These are phyloP conservation scores for Aspergillus latus DNA, from an alignment of 2,329 filamentous ascomycete genomes.

Conservation along the genomic window DNA sequence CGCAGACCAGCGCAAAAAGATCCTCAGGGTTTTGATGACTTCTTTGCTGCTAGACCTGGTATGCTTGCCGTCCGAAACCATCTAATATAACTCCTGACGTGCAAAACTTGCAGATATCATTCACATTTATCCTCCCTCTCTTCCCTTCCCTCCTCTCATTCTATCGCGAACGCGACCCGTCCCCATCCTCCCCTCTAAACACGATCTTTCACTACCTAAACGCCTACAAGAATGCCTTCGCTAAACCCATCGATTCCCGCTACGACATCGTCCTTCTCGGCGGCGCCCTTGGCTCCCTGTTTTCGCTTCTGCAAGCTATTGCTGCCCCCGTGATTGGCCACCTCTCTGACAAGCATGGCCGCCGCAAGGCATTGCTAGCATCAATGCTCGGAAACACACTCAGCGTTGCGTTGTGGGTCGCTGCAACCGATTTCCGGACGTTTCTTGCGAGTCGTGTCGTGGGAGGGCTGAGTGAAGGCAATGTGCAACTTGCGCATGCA, in stretches of 20 bases:
- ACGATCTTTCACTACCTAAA: conserved; percentile 81
- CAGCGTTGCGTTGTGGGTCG: conserved; percentile 91
- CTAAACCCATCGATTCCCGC: conserved; percentile 87
- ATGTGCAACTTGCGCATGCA: conserved; percentile 91
- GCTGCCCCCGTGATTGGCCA: conserved; percentile 88
- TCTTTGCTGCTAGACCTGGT: conserved; percentile 89
- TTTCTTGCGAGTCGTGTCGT: conserved; percentile 92
- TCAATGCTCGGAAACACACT: conserved; percentile 93
- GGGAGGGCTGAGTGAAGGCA: conserved; percentile 91
- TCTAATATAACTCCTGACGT: conserved; percentile 16
- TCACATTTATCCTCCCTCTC: conserved; percentile 95
- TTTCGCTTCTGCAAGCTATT: conserved; percentile 87
- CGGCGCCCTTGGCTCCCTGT: conserved; percentile 88
- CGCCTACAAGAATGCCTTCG: conserved; percentile 90
- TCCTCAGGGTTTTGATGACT: conserved; percentile 82
- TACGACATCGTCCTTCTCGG: conserved; percentile 97
- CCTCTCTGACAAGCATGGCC: conserved; percentile 84
- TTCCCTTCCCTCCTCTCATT: conserved; percentile 95
- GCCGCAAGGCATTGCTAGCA: conserved; percentile 79
- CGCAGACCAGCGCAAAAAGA: conserved; percentile 66
- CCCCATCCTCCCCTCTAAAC: conserved; percentile 68
- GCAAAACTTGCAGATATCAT: conserved; percentile 72
- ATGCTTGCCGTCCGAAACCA: conserved; percentile 31
- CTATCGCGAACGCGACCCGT: conserved; percentile 78
- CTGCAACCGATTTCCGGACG: conserved; percentile 89